A percentile compares a stretch with the other conserved stretches of the same genome.
Evolutionary conservation across 306 rosid species (phyloP).

Genomic region (Cyclanthera cordifolia): DNA sequence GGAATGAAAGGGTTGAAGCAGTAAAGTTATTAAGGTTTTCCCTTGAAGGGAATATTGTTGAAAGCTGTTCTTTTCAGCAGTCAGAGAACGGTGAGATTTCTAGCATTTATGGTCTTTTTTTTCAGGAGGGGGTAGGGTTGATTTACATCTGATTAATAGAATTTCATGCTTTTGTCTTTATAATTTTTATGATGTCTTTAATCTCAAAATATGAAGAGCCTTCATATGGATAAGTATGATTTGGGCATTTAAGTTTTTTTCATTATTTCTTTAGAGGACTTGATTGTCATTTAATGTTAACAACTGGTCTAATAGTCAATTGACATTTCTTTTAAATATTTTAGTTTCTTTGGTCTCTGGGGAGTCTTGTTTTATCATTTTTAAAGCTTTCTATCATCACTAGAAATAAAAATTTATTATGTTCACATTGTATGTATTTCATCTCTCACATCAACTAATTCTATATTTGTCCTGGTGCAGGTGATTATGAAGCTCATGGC

Average conservation of each 20-base stretch:
- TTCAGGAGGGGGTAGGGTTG: not conserved
- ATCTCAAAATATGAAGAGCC: not conserved
- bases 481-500: constrained; percentile 17
- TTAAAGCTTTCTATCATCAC: constrained; percentile 1
- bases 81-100: constrained; percentile 36
- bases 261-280: not conserved
- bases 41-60: constrained; percentile 52
- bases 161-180: not conserved
- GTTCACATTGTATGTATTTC: not conserved
- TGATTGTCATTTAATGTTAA: not conserved
- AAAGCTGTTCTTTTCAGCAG: constrained; percentile 20
- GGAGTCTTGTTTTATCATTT: not conserved
- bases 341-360: not conserved
- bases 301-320: not conserved
- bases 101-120: constrained; percentile 3
- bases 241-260: not conserved
- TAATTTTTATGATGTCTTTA: not conserved
- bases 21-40: constrained; percentile 64
- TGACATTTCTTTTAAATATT: not conserved
- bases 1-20: constrained; percentile 81
- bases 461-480: constrained; percentile 7
- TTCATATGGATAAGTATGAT: not conserved
- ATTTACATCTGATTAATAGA: not conserved
- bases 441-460: not conserved
- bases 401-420: not conserved